These are phyloP conservation scores for Candida krabiensis DNA, from an alignment of 805 yeast species.

Conservation along the genomic window DNA sequence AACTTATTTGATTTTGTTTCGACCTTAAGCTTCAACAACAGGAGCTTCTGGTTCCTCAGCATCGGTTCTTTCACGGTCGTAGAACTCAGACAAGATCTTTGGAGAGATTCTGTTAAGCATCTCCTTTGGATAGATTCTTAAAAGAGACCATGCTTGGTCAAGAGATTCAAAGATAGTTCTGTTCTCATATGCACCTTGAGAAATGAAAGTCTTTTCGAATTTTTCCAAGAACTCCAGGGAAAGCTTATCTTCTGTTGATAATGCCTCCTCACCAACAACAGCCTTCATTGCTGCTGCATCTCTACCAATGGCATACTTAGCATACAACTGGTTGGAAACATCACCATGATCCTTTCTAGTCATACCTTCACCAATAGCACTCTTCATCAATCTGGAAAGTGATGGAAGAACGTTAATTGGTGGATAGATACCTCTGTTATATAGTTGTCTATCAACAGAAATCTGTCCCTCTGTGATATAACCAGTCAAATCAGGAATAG, in stretches of 20 bases:
- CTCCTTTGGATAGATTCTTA: constrained; percentile 99
- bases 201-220: constrained; percentile 91
- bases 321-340: constrained; percentile 97
- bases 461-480: constrained; percentile 99
- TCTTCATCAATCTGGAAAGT: constrained; percentile 96
- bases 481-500: constrained; percentile 99
- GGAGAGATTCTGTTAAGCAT: constrained; percentile 98
- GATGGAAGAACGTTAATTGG: constrained; percentile 99
- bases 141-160: constrained; percentile 96
- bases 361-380: constrained; percentile 99
- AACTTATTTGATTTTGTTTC: no score
- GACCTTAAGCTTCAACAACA: constrained; percentile 24
- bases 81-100: constrained; percentile 92
- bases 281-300: constrained; percentile 99
- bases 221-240: constrained; percentile 97
- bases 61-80: constrained; percentile 79
- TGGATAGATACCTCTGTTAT: constrained; percentile 97
- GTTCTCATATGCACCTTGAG: constrained; percentile 96
- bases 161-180: constrained; percentile 93
- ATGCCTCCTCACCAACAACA: constrained; percentile 99
- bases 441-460: constrained; percentile 92
- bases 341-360: constrained; percentile 99
- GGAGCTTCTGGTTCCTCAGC: constrained; percentile 41
- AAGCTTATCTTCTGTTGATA: constrained; percentile 94
- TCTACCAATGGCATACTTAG: constrained; percentile 99